These are phyloP conservation scores for Ascocoryne sarcoides DNA, from an alignment of 2,329 filamentous ascomycete genomes.

Conservation along the genomic window DNA sequence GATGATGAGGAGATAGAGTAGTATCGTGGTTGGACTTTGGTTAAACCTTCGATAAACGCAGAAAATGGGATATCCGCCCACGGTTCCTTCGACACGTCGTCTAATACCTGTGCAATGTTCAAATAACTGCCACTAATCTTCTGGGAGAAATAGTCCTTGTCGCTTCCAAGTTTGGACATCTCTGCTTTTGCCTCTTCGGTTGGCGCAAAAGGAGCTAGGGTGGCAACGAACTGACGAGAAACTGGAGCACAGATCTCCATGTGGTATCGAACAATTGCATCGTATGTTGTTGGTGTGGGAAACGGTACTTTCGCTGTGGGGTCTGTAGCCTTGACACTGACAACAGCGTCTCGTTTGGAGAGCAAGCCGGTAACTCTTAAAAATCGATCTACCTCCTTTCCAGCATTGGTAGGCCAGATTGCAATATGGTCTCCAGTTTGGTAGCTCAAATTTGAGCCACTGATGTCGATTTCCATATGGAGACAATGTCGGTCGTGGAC, in stretches of 20 bases:
- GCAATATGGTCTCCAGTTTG: conserved; percentile 97
- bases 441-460: conserved; percentile 81
- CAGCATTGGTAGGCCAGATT: conserved; percentile 93
- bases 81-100: conserved; percentile 61
- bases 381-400: conserved; percentile 85
- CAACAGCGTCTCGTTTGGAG: conserved; percentile 70
- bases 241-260: conserved; percentile 94
- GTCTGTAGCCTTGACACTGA: conserved; percentile 85
- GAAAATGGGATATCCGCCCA: conserved; percentile 90
- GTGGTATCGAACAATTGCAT: conserved; percentile 87
- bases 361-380: conserved; percentile 67
- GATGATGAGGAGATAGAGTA: conserved; percentile 99
- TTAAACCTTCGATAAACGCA: conserved; percentile 83
- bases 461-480: conserved; percentile 90
- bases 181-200: conserved; percentile 77
- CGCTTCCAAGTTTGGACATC: conserved; percentile 77
- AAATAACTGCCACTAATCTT: conserved; percentile 73
- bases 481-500: conserved; percentile 89
- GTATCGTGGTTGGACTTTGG: conserved; percentile 94
- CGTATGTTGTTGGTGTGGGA: conserved; percentile 92
- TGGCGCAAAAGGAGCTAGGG: conserved; percentile 81
- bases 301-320: conserved; percentile 96
- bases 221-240: conserved; percentile 88
- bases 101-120: conserved; percentile 82
- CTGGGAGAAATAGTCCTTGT: conserved; percentile 92